Evolutionary conservation across 192 early-diverging fungal genomes (phyloP).

Genomic region (Coemansia biformis): DNA sequence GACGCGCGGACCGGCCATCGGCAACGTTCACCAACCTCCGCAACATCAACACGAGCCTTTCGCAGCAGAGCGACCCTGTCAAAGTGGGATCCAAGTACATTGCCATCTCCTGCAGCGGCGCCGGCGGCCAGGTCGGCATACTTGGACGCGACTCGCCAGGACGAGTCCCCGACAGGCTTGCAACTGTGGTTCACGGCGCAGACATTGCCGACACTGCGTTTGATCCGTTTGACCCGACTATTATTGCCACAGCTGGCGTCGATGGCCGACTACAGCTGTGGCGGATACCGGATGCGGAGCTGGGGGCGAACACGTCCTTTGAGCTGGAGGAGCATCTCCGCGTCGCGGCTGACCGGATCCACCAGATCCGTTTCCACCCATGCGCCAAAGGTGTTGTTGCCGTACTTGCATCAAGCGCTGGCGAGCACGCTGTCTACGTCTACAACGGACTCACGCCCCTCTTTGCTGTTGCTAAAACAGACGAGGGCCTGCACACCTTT

Average conservation of each 20-base stretch:
- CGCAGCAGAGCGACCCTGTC: slow-evolving; percentile 27
- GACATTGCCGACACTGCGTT: slow-evolving; percentile 65
- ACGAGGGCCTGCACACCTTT: slow-evolving; percentile 36
- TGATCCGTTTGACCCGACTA: slow-evolving; percentile 63
- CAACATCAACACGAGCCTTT: slow-evolving; percentile 26
- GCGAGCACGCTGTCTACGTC: slow-evolving; percentile 24
- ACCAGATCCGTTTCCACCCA: slow-evolving; percentile 42
- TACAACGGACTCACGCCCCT: slow-evolving; percentile 33
- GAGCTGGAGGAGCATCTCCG: slow-evolving; percentile 40
- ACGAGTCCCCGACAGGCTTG: slow-evolving; percentile 40
- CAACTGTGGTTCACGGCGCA: slow-evolving; percentile 41
- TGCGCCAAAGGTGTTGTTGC: slow-evolving; percentile 25
- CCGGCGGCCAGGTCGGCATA: slow-evolving; percentile 75
- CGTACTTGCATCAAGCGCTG: slow-evolving; percentile 26
- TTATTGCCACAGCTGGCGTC: slow-evolving; percentile 30
- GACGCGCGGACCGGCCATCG: slow-evolving; percentile 55
- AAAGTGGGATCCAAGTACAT: slow-evolving; percentile 58
- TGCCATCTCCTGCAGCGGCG: slow-evolving; percentile 67
- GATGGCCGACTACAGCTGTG: slow-evolving; percentile 41
- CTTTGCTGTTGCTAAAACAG: slow-evolving; percentile 27
- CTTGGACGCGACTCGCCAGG: slow-evolving; percentile 62
- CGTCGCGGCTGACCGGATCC: slow-evolving; percentile 30
- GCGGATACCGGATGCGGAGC: slow-evolving; percentile 30
- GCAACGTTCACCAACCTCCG: slow-evolving; percentile 62
- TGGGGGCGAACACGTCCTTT: slow-evolving; percentile 20